A percentile compares a stretch with the other conserved stretches of the same genome.
Conservation (phyloP, 805 yeast species). For the Saturnispora bothae region DNA sequence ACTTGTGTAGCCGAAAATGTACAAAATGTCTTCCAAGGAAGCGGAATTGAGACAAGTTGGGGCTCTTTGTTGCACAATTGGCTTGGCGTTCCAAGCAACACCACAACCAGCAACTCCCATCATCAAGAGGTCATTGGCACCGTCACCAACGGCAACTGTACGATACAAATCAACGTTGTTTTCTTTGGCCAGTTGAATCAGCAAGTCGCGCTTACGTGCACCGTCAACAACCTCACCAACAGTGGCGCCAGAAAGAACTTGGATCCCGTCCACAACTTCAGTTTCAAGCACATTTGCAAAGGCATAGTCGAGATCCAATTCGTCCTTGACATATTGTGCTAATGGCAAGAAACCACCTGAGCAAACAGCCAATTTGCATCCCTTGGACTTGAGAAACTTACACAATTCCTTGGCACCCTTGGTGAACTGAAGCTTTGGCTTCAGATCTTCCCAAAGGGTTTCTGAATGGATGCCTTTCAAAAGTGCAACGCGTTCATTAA, state of each 20-base stretch:
- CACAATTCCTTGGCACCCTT: constrained; percentile 75
- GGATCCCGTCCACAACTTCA: constrained; percentile 30
- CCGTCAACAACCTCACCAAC: constrained; percentile 83
- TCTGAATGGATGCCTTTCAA: constrained; percentile 71
- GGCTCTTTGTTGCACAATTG: constrained; percentile 75
- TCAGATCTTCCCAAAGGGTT: constrained; percentile 68
- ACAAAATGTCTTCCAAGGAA: constrained; percentile 65
- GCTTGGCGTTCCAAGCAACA: constrained; percentile 96
- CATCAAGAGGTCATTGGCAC: constrained; percentile 91
- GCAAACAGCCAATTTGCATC: constrained; percentile 71
- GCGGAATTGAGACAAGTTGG: constrained; percentile 71
- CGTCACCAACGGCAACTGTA: constrained; percentile 89
- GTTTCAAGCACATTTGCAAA: constrained; percentile 63
- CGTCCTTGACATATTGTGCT: constrained; percentile 61
- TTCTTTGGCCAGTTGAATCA: constrained; percentile 47
- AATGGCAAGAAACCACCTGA: constrained; percentile 93
- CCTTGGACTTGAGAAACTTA: constrained; percentile 45
- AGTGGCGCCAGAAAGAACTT: constrained; percentile 62
- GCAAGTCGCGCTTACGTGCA: constrained; percentile 62
- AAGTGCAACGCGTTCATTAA: constrained; percentile 64
- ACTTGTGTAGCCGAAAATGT: constrained; percentile 67
- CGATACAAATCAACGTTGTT: constrained; percentile 40
- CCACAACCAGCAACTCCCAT: constrained; percentile 91
- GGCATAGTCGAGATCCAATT: constrained; percentile 73
- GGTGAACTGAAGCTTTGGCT: constrained; percentile 61